phyloP scores from a whole-genome alignment of 163 green algal genomes.

The Chlamydomonas reinhardtii region DNA sequence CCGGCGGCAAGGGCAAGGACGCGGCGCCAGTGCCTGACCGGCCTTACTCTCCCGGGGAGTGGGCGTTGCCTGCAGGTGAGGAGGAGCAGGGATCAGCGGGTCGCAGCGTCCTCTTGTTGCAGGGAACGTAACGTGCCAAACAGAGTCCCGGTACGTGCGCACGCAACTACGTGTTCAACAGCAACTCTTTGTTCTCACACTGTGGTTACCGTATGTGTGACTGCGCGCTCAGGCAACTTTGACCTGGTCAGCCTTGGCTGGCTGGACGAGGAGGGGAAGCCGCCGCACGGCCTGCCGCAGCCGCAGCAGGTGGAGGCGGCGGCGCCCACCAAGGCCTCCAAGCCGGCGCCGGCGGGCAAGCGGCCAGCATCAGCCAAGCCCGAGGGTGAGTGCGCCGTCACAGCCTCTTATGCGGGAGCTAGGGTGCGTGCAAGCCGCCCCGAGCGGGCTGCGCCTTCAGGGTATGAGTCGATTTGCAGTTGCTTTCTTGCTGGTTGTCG shows the following conservation, averaged over 20 bases:
- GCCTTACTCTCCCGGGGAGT: conserved; percentile 22
- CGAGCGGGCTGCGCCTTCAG: no score
- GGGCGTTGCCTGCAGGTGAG: conserved; percentile 43
- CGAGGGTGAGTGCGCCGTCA: conserved; percentile 12
- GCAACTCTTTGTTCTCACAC: no score
- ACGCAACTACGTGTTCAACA: no score
- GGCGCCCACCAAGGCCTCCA: conserved; percentile 18
- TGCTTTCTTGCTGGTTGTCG: no score
- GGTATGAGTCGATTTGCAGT: no score
- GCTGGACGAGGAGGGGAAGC: conserved; percentile 26
- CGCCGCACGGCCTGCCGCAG: conserved; percentile 34
- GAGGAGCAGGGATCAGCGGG: no score
- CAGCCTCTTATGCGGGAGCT: no score
- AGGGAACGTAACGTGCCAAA: no score
- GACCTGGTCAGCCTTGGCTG: conserved; percentile 49
- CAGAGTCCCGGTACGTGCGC: no score
- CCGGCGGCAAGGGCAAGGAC: conserved; percentile 6
- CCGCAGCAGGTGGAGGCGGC: neutral
- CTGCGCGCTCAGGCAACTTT: conserved; percentile 34
- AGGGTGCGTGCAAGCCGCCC: no score
- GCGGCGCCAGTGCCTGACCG: conserved; percentile 15
- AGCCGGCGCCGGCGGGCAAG: neutral
- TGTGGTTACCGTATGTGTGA: no score
- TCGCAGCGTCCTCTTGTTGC: no score
- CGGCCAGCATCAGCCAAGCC: neutral